Conservation (phyloP, 257 asterid genomes). For the Rubia yunnanensis region DNA sequence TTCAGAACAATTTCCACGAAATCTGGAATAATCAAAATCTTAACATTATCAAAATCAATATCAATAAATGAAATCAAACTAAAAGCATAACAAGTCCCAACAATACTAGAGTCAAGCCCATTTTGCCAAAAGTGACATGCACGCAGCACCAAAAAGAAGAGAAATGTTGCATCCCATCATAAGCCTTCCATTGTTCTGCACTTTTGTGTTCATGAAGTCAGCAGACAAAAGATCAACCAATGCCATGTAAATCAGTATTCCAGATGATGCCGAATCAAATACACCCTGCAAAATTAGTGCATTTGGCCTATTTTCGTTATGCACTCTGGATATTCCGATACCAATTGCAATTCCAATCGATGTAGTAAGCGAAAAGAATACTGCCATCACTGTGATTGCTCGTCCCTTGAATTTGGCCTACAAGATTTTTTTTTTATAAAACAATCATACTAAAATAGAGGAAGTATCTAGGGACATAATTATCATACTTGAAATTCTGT, state of each 20-base stretch:
- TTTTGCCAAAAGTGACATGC: slow-evolving; percentile 3
- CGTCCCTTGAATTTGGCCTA: slow-evolving; percentile 16
- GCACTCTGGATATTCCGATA: slow-evolving; percentile 8
- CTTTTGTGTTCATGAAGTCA: slow-evolving; percentile 19
- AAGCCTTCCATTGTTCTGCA: slow-evolving; percentile 13
- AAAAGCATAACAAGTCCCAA: no score
- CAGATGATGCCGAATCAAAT: slow-evolving; percentile 24
- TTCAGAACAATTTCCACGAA: background rate
- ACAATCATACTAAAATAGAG: background rate
- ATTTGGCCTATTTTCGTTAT: slow-evolving; percentile 9
- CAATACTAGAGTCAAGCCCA: slow-evolving; percentile 26
- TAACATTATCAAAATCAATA: no score
- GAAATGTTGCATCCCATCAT: background rate
- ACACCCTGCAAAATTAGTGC: slow-evolving; percentile 20
- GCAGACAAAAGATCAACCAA: slow-evolving; percentile 22
- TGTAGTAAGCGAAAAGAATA: slow-evolving; percentile 22
- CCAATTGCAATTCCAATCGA: slow-evolving; percentile 23
- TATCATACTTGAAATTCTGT: no score
- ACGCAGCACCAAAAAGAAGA: background rate
- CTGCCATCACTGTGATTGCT: slow-evolving; percentile 10
- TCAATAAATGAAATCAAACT: background rate
- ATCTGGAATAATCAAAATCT: background rate
- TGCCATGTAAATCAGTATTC: slow-evolving; percentile 26
- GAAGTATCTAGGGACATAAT: no score
- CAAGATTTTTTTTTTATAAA: background rate